These are phyloP conservation scores for Phaeotremella skinneri DNA, from an alignment of 768 basidiomycete genomes.

Conservation along the genomic window DNA sequence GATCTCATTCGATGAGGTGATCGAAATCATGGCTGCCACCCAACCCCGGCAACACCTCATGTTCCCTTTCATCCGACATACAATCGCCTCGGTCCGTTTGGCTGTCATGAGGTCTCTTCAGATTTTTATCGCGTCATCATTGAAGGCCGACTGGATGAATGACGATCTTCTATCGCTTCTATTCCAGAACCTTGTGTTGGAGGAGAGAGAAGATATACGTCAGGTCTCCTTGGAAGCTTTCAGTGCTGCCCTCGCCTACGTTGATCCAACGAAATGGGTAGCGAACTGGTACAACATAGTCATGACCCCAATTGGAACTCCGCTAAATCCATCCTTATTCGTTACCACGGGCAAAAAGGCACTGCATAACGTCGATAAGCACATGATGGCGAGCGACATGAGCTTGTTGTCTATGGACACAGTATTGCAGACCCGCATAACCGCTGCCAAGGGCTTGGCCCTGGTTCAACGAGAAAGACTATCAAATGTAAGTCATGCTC, in stretches of 20 bases:
- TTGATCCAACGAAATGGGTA: slow-evolving; percentile 40
- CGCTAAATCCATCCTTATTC: slow-evolving; percentile 69
- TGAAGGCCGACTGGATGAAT: slow-evolving; percentile 71
- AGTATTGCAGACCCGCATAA: slow-evolving; percentile 74
- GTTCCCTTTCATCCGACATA: slow-evolving; percentile 96
- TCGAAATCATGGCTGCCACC: slow-evolving; percentile 60
- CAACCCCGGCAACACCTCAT: slow-evolving; percentile 58
- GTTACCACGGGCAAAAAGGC: slow-evolving; percentile 59
- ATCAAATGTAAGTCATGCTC: neutral
- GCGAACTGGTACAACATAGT: slow-evolving; percentile 79
- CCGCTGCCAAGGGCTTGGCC: slow-evolving; percentile 74
- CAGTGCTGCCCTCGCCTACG: slow-evolving; percentile 65
- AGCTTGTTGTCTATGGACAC: slow-evolving; percentile 73
- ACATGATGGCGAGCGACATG: slow-evolving; percentile 86
- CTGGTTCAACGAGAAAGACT: slow-evolving; percentile 15
- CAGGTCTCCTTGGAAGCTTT: slow-evolving; percentile 70
- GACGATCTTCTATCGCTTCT: slow-evolving; percentile 74
- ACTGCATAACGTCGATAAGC: slow-evolving; percentile 93
- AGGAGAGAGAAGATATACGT: slow-evolving; percentile 83
- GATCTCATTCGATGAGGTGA: slow-evolving; percentile 74
- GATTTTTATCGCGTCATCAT: slow-evolving; percentile 76
- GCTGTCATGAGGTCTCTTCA: slow-evolving; percentile 86
- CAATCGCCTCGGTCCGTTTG: slow-evolving; percentile 85
- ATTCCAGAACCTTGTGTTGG: slow-evolving; percentile 89
- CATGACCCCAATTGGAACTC: slow-evolving; percentile 84